Percentiles rank a stretch among this genome's conserved stretches.
Evolutionary conservation across 371 early-diverging fungal genomes (phyloP).

Genomic region (Lichtheimia hyalospora): DNA sequence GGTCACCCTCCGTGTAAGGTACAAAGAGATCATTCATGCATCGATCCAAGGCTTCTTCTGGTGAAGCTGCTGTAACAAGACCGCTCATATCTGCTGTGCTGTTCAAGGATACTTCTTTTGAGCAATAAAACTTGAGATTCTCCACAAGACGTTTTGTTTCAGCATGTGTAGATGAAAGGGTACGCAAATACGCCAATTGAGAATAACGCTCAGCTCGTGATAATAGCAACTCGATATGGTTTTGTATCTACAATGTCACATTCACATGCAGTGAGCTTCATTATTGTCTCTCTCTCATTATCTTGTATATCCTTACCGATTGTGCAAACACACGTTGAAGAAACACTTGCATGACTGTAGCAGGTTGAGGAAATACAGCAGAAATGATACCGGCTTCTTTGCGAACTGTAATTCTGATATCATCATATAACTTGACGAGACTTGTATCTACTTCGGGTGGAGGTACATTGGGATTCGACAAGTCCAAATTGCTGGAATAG

Average conservation of each 20-base stretch:
- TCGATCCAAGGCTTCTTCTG: constrained; percentile 74
- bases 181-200: constrained; percentile 76
- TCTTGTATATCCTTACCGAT: constrained; percentile 59
- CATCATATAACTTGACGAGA: constrained; percentile 78
- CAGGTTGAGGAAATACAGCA: constrained; percentile 91
- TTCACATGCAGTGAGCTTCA: neutral
- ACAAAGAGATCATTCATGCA: constrained; percentile 95
- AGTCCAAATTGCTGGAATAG: constrained; percentile 24
- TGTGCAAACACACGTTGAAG: constrained; percentile 95
- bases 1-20: constrained; percentile 87
- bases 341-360: constrained; percentile 88
- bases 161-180: constrained; percentile 73
- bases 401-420: constrained; percentile 77
- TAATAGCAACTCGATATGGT: constrained; percentile 78
- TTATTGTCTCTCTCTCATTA: too few species aligned
- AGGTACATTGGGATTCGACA: constrained; percentile 43
- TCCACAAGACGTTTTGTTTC: constrained; percentile 75
- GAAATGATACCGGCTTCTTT: constrained; percentile 90
- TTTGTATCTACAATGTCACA: constrained; percentile 68
- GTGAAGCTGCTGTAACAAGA: constrained; percentile 44
- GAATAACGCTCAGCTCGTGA: constrained; percentile 70
- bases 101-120: constrained; percentile 52
- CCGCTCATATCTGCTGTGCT: constrained; percentile 27
- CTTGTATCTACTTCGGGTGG: constrained; percentile 79
- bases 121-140: constrained; percentile 64